Percentiles rank a stretch among this genome's conserved stretches.
These are phyloP conservation scores for Gossypium longicalyx DNA, from an alignment of 345 rosid species.

Conservation along the genomic window DNA sequence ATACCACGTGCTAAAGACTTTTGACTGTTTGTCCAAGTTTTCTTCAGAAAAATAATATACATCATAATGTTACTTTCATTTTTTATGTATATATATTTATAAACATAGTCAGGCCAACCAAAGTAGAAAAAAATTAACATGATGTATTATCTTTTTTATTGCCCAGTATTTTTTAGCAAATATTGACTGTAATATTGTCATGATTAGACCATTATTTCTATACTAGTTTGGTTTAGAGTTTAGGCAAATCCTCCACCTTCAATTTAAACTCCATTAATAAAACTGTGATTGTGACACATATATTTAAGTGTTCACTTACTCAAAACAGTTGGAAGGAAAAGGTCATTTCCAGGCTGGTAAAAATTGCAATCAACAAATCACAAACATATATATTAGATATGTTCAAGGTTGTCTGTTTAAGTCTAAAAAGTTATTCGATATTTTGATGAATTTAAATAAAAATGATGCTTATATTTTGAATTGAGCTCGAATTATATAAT, in stretches of 20 bases:
- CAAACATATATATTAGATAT: background rate
- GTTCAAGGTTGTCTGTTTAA: background rate
- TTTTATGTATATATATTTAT: background rate
- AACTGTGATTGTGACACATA: background rate
- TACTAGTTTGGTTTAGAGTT: background rate
- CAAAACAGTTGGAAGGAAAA: slow-evolving; percentile 1
- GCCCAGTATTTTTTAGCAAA: background rate
- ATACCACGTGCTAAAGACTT: background rate
- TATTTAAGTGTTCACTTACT: background rate
- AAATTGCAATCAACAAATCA: background rate
- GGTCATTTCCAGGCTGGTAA: background rate
- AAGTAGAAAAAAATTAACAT: background rate
- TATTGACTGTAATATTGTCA: background rate
- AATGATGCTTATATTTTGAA: too few species aligned
- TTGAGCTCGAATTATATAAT: rapidly evolving
- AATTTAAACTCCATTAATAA: background rate
- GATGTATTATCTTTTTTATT: background rate
- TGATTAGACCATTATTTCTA: background rate
- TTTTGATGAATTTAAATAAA: too few species aligned
- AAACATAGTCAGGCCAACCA: slow-evolving; percentile 12
- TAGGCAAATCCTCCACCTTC: background rate
- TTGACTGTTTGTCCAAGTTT: background rate
- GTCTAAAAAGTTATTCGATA: too few species aligned
- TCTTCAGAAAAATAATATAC: background rate
- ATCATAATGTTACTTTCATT: background rate